Base-by-base conservation (phyloP, 352 stramenopile species). In the Stramenopiles sp. region DNA sequence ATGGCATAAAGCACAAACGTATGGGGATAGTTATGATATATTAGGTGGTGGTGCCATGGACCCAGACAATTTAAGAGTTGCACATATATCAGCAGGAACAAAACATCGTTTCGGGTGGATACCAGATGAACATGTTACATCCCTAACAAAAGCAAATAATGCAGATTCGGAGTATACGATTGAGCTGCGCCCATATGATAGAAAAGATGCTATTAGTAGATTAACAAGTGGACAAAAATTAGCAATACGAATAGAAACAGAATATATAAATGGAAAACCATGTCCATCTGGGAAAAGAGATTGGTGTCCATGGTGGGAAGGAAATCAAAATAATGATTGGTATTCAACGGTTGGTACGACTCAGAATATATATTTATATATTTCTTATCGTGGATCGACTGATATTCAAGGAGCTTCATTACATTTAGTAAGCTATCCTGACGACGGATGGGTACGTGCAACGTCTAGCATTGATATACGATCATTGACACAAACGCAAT, bases 81-180 rank as follows among this genome's bases (percentile, higher is more conserved):
- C 20, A 23, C 53, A 69, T 27, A 27, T 69, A 69, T 23, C 20
- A 23, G 53, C 53, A 20, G 53, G 53, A 27, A 69, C 53, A 69
- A 69, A 69, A 69, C 53, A 69, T 27, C 53, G 53, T 23, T 69
- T 69, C 53, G 53, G 53, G 53, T 69, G 53, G 53, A 69, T 69
- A 20, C 53, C 53, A 69, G 53, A 69, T 27, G 53, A 69, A 23
- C 20, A 69, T 23, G 27, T 69, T 23, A 69, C 20, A 27, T 20
- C 20, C 27, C 27, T 69, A 27, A 20, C 53, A 27, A 69, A 27
- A 27, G 27, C 27, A 20, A 69, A 27, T 27, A 23, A 20, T 69
- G 53, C 20, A 23, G 27, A 20, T 69, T 20, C 20, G 20, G 53
- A 69, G 27, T 27, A 69, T 27, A 69, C 27, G 20, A 27, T 69